These are phyloP conservation scores for Exophiala dermatitidis DNA, from an alignment of 2,329 filamentous ascomycete species.

Conservation along the genomic window DNA sequence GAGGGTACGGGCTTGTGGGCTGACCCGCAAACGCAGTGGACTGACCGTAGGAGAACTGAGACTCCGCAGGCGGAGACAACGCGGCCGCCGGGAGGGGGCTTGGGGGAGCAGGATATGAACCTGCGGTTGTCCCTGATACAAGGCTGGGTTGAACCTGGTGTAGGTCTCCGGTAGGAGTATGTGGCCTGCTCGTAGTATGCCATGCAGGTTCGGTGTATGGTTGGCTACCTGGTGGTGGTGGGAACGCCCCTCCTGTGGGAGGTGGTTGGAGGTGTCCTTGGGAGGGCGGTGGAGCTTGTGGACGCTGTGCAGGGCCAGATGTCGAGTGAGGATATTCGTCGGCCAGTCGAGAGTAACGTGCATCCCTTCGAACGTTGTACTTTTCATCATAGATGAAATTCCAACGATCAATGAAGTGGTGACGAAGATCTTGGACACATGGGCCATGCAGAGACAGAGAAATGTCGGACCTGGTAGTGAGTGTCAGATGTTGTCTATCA, in stretches of 20 bases:
- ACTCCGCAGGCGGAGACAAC: neutral
- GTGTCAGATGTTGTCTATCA: neutral
- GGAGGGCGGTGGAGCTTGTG: constrained; percentile 32
- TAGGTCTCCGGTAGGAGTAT: constrained; percentile 10
- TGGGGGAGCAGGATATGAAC: neutral
- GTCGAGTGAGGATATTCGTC: constrained; percentile 29
- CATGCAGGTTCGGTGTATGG: constrained; percentile 24
- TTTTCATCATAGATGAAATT: constrained; percentile 85
- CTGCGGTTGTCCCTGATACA: neutral
- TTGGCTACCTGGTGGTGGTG: constrained; percentile 23
- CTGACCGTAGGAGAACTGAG: constrained; percentile 2
- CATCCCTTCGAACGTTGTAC: constrained; percentile 55
- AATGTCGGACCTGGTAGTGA: constrained; percentile 55
- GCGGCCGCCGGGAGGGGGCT: neutral
- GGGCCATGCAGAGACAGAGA: constrained; percentile 68
- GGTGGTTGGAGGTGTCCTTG: constrained; percentile 28
- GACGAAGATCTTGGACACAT: constrained; percentile 64
- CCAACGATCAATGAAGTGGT: constrained; percentile 81
- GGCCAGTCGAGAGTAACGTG: constrained; percentile 40
- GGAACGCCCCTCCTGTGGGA: constrained; percentile 21
- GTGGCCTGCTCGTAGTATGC: constrained; percentile 21
- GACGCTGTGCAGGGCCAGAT: constrained; percentile 31
- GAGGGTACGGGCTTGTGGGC: constrained; percentile 1
- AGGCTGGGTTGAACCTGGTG: constrained; percentile 8
- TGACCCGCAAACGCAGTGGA: neutral